Conservation (phyloP, 768 basidiomycete species). For the Podaxis rugospora region DNA sequence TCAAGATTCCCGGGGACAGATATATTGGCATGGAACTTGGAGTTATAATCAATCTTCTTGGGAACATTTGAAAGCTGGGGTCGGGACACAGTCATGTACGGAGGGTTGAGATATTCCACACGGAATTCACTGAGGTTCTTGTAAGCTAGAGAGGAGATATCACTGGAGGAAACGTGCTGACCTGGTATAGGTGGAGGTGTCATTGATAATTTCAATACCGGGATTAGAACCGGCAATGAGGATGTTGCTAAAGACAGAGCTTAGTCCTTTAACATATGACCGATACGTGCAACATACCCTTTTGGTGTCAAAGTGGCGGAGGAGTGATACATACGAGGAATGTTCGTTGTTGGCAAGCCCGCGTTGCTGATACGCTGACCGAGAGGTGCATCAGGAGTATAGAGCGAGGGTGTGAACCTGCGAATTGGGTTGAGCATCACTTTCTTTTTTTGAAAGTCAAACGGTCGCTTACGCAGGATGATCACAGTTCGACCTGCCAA, state of each 20-base stretch:
- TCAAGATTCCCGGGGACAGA: slow-evolving; percentile 25
- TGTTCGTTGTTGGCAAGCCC: slow-evolving; percentile 34
- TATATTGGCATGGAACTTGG: slow-evolving; percentile 29
- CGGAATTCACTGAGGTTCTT: slow-evolving; percentile 30
- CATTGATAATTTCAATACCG: slow-evolving; percentile 26
- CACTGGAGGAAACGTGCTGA: neutral
- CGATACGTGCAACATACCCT: slow-evolving; percentile 30
- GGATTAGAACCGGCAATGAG: slow-evolving; percentile 42
- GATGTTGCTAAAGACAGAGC: slow-evolving; percentile 19
- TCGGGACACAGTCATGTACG: slow-evolving; percentile 33
- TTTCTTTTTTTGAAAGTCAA: too few relatives aligned
- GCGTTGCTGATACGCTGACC: slow-evolving; percentile 45
- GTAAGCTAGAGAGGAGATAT: neutral
- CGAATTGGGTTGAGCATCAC: neutral
- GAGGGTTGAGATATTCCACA: slow-evolving; percentile 37
- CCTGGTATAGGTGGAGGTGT: slow-evolving; percentile 22
- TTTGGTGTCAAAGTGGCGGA: slow-evolving; percentile 51
- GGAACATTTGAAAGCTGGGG: slow-evolving; percentile 32
- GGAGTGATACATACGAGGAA: slow-evolving; percentile 62
- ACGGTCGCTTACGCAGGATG: slow-evolving; percentile 23
- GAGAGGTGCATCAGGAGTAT: slow-evolving; percentile 36
- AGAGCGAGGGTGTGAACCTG: slow-evolving; percentile 40
- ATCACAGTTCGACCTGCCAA: slow-evolving; percentile 26
- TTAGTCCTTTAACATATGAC: neutral
- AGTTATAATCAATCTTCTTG: slow-evolving; percentile 30